phyloP scores from a whole-genome alignment of 257 asterid species.

The Perilla frutescens region DNA sequence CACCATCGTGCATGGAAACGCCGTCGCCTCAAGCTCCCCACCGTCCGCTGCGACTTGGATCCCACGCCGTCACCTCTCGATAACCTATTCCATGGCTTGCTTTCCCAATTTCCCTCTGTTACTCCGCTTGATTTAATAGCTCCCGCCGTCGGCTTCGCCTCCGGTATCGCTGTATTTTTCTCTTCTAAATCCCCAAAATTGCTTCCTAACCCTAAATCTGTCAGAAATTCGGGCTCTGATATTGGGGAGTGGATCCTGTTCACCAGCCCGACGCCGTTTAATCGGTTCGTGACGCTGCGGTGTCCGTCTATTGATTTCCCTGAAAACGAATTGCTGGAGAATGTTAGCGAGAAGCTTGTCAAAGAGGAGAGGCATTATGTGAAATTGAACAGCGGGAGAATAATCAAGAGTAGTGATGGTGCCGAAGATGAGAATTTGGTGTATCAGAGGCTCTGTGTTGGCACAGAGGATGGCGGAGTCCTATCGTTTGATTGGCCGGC shows the following conservation, averaged over 20 bases:
- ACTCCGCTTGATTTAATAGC: slow-evolving; percentile 58
- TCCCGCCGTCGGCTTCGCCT: slow-evolving; percentile 73
- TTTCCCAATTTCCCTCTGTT: slow-evolving; percentile 59
- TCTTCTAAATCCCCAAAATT: slow-evolving; percentile 41
- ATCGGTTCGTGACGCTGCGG: slow-evolving; percentile 81
- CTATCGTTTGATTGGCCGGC: slow-evolving; percentile 95
- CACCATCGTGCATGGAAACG: slow-evolving; percentile 64
- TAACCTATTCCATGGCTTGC: slow-evolving; percentile 50
- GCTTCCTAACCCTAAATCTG: slow-evolving; percentile 20
- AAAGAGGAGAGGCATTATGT: slow-evolving; percentile 79
- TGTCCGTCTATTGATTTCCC: slow-evolving; percentile 83
- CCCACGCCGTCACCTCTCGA: slow-evolving; percentile 49
- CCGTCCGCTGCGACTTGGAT: slow-evolving; percentile 40
- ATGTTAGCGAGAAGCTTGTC: slow-evolving; percentile 69
- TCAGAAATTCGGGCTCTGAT: slow-evolving; percentile 25
- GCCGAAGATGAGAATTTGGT: slow-evolving; percentile 51
- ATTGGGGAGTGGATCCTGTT: slow-evolving; percentile 87
- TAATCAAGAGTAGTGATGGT: slow-evolving; percentile 46
- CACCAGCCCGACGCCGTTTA: slow-evolving; percentile 90
- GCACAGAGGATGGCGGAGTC: slow-evolving; percentile 86
- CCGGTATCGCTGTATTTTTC: slow-evolving; percentile 67
- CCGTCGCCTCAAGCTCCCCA: slow-evolving; percentile 56
- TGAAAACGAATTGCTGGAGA: slow-evolving; percentile 65
- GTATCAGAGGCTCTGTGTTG: slow-evolving; percentile 85
- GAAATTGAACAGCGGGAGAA: slow-evolving; percentile 67